phyloP scores from a whole-genome alignment of 2,329 filamentous ascomycete species.

The Neonectria magnoliae region DNA sequence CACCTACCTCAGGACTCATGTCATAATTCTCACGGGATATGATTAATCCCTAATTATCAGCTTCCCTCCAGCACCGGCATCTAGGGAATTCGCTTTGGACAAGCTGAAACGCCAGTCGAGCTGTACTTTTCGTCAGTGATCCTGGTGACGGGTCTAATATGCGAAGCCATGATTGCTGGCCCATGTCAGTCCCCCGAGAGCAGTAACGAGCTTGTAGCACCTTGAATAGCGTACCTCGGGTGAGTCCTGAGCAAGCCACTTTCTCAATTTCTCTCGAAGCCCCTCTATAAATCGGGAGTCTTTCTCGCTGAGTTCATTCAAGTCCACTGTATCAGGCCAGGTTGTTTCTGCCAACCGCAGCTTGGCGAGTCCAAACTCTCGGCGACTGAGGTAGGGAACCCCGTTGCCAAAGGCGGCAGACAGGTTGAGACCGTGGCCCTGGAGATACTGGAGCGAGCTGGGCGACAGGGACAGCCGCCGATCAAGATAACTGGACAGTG shows the following conservation, averaged over 20 bases:
- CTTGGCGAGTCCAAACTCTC: neutral
- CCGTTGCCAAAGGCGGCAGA: neutral
- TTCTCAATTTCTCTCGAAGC: neutral
- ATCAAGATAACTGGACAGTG: neutral
- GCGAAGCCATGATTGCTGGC: neutral
- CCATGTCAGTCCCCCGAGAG: neutral
- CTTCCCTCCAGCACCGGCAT: neutral
- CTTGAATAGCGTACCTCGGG: neutral
- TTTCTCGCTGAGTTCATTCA: neutral
- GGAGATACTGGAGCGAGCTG: neutral
- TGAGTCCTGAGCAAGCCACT: neutral
- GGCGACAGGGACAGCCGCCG: neutral
- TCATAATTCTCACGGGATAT: neutral
- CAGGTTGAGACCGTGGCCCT: neutral
- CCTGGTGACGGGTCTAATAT: neutral
- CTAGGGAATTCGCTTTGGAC: neutral
- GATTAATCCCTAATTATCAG: neutral
- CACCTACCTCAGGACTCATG: neutral
- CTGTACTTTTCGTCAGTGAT: neutral
- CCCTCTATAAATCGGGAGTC: neutral
- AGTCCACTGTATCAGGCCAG: neutral
- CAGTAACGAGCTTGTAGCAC: neutral
- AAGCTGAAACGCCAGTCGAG: neutral
- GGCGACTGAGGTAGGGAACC: neutral
- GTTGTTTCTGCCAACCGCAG: neutral